Conservation (phyloP, 2,329 filamentous ascomycete genomes). For the Coleophoma crateriformis region DNA sequence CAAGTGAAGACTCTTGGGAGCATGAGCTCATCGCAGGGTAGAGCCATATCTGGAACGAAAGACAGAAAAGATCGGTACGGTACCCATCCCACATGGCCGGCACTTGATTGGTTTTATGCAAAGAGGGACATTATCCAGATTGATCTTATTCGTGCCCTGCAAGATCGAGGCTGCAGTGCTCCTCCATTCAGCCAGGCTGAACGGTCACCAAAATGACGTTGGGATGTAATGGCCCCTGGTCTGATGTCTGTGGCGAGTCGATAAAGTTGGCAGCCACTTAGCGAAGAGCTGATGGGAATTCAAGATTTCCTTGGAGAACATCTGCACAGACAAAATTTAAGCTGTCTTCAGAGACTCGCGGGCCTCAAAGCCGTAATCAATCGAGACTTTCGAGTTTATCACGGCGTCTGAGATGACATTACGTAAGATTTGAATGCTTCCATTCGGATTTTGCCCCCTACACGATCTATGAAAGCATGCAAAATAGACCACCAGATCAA, state of each 20-base stretch:
- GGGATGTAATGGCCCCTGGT: background rate
- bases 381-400: no score
- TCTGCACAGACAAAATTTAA: no score
- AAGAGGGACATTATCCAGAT: background rate
- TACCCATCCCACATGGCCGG: background rate
- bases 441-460: slow-evolving; percentile 16
- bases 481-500: slow-evolving; percentile 12
- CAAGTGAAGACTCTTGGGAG: background rate
- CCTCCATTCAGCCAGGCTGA: background rate
- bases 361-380: no score
- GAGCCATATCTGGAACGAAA: slow-evolving; percentile 1
- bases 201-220: background rate
- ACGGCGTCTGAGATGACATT: no score
- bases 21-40: slow-evolving; percentile 10
- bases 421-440: slow-evolving; percentile 12
- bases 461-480: slow-evolving; percentile 17
- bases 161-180: background rate
- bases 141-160: background rate
- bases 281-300: no score
- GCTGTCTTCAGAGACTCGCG: background rate
- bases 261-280: background rate
- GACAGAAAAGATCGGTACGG: background rate
- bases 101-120: no score
- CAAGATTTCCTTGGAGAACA: no score
- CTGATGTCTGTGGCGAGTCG: background rate